phyloP scores from a whole-genome alignment of 768 basidiomycete species.

The Rhizopogon salebrosus region DNA sequence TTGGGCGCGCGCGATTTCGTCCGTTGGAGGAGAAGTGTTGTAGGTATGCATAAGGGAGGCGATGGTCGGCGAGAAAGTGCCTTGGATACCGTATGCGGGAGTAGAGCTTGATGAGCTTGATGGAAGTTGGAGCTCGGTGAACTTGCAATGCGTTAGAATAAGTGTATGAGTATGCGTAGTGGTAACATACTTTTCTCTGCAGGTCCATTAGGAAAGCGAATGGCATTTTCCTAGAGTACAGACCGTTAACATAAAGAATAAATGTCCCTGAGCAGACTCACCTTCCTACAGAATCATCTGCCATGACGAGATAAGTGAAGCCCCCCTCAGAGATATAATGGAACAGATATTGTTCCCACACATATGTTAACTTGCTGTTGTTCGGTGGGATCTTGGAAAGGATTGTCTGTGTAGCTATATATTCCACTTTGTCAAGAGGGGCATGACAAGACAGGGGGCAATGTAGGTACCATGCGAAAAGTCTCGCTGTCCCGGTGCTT shows the following conservation, averaged over 20 bases:
- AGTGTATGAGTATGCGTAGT: slow-evolving; percentile 3
- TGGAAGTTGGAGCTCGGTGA: slow-evolving; percentile 54
- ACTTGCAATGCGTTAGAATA: slow-evolving; percentile 32
- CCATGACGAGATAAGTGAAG: slow-evolving; percentile 88
- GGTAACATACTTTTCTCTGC: slow-evolving; percentile 57
- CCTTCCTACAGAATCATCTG: slow-evolving; percentile 90
- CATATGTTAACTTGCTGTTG: slow-evolving; percentile 77
- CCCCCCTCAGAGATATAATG: slow-evolving; percentile 91
- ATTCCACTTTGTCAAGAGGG: neutral
- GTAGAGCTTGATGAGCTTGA: slow-evolving; percentile 52
- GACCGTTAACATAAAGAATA: neutral
- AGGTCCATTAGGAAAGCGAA: slow-evolving; percentile 90
- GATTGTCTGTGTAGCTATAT: slow-evolving; percentile 77
- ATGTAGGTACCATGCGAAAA: slow-evolving; percentile 75
- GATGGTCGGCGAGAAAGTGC: slow-evolving; percentile 64
- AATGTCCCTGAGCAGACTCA: slow-evolving; percentile 27
- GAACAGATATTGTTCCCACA: slow-evolving; percentile 90
- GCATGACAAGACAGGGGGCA: neutral
- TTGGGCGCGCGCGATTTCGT: slow-evolving; percentile 88
- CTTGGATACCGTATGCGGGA: slow-evolving; percentile 65
- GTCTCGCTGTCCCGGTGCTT: slow-evolving; percentile 65
- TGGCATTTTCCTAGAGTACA: slow-evolving; percentile 66
- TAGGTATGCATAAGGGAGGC: slow-evolving; percentile 79
- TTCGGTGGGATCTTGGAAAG: slow-evolving; percentile 94
- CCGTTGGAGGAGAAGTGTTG: slow-evolving; percentile 81